Evolutionary conservation across 2,329 filamentous ascomycete species (phyloP), one percentile per base, ranked within the genome.

Genomic region (Penicillium sp.): DNA sequence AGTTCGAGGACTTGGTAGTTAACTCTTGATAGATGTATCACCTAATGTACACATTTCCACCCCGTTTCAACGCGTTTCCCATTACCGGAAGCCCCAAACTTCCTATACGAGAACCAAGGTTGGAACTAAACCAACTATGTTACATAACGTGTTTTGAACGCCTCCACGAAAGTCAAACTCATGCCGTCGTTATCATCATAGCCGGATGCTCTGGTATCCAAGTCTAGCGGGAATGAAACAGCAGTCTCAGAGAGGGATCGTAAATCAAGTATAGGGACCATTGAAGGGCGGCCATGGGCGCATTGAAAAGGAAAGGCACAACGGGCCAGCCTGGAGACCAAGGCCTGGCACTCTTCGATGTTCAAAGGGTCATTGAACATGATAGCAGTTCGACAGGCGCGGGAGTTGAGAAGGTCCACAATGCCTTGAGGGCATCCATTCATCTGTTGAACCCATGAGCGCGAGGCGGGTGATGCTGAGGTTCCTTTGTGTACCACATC

Each of bases 351-450:
- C 57, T 81, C 76, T 6, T 68, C 62, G 3, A 64, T 53, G 7
- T 62, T 68, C 45, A 82, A 60, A 5, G 61, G 56, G 49, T 82
- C 79, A 48, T 81, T 81, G 62, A 82, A 82, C 79, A 82, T 82
- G 61, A 82, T 77, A 15, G 79, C 76, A 33, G 72, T 77, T 52
- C 79, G 71, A 62, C 79, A 82, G 10, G 79, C 77, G 9, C 79
- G 77, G 23, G 79, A 81, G 53, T 79, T 80, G 19, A 81, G 70
- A 41, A 81, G 67, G 31, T 96, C 89, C 4, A 96, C 66, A 13
- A 97, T 86, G 0, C 89, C 88, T 27, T 82, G 79, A 0, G 93
- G 93, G 65, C 90, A 96, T 2, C 81, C 81, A 31, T 86, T 83
- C 41, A 96, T 84, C 6, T 78, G 78, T 1, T 81, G 75, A 1